A percentile compares a stretch with the other conserved stretches of the same genome.
Evolutionary conservation across 2,329 filamentous ascomycete species (phyloP).

Genomic region (Apiospora arundinis): DNA sequence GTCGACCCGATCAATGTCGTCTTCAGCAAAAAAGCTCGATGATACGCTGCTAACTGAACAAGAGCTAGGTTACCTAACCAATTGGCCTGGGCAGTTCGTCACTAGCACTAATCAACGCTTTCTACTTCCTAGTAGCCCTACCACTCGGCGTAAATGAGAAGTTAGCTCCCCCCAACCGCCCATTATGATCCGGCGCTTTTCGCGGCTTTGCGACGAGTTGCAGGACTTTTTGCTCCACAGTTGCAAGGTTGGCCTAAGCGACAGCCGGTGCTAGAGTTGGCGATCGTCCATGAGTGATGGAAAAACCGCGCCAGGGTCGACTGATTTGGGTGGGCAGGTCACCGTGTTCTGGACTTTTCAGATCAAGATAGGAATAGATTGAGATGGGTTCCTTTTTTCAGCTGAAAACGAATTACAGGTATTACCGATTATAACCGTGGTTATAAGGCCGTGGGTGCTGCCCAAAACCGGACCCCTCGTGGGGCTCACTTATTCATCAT

Average conservation of each 20-base stretch:
- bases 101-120: background rate
- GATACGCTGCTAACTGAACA: conserved; percentile 7
- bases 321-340: background rate
- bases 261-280: background rate
- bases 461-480: background rate
- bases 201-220: background rate
- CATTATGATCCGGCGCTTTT: background rate
- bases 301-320: background rate
- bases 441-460: background rate
- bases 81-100: background rate
- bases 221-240: background rate
- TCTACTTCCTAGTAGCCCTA: background rate
- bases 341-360: background rate
- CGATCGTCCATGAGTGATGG: background rate
- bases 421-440: conserved; percentile 1
- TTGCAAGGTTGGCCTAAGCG: background rate
- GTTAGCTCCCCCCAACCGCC: background rate
- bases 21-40: conserved; percentile 5
- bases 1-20: background rate
- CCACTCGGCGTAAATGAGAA: background rate
- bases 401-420: background rate
- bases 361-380: background rate
- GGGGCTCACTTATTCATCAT: too few species aligned
- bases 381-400: background rate
- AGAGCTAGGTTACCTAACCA: background rate